phyloP scores from a whole-genome alignment of 306 rosid species.

The Quercus gilva region DNA sequence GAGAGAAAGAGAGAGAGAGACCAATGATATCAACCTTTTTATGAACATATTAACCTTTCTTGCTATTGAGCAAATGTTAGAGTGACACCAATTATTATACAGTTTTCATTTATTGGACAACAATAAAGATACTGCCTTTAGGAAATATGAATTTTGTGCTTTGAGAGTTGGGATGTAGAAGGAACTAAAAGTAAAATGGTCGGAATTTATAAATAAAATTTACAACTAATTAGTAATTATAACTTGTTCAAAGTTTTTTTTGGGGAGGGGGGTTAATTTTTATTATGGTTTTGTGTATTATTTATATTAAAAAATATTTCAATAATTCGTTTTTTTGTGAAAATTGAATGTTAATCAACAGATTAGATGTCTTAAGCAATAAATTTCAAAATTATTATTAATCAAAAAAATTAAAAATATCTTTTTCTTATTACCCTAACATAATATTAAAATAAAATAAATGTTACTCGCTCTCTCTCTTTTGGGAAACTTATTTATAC shows the following conservation, averaged over 20 bases:
- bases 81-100: neutral
- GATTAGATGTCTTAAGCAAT: too few relatives aligned
- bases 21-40: too few relatives aligned
- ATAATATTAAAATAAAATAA: neutral
- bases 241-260: neutral
- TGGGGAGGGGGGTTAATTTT: neutral
- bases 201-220: neutral
- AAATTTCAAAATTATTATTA: too few relatives aligned
- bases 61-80: too few relatives aligned
- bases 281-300: neutral
- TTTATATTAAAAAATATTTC: too few relatives aligned
- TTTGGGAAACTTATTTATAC: neutral
- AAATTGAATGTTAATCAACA: too few relatives aligned
- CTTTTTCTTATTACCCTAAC: too few relatives aligned
- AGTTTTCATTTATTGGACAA: neutral
- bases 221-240: neutral
- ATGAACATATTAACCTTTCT: too few relatives aligned
- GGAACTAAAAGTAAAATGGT: neutral
- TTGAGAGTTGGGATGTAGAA: neutral
- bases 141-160: neutral
- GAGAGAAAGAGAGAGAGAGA: too few relatives aligned
- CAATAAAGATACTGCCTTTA: neutral
- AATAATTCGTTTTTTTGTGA: too few relatives aligned
- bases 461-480: neutral
- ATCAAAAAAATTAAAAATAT: too few relatives aligned